A percentile compares a stretch with the other conserved stretches of the same genome.
Evolutionary conservation across 2,329 filamentous ascomycete species (phyloP).

Genomic region (Arthrobotrys pseudoclavata): DNA sequence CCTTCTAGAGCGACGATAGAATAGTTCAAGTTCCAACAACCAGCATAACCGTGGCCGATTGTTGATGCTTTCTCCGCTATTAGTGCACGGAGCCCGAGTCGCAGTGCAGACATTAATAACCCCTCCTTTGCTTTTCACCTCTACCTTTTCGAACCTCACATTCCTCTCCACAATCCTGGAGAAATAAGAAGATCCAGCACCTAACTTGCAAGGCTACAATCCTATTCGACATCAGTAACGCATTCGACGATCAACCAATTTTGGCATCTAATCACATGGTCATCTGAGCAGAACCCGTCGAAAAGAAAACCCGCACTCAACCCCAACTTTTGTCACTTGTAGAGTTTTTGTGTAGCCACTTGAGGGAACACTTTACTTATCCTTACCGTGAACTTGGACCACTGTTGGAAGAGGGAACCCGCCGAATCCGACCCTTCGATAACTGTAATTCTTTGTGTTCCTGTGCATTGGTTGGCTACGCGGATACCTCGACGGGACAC

Average conservation of each 20-base stretch:
- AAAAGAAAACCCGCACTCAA: constrained; percentile 58
- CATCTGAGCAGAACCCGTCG: constrained; percentile 42
- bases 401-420: constrained; percentile 39
- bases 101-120: constrained; percentile 36
- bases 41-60: constrained; percentile 35
- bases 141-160: constrained; percentile 38
- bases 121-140: constrained; percentile 43
- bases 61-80: constrained; percentile 45
- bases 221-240: constrained; percentile 23
- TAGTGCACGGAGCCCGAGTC: constrained; percentile 51
- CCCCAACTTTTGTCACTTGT: constrained; percentile 51
- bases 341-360: constrained; percentile 56
- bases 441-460: constrained; percentile 12
- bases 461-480: constrained; percentile 16
- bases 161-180: constrained; percentile 50
- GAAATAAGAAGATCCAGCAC: constrained; percentile 31
- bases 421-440: constrained; percentile 41
- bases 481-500: constrained; percentile 32
- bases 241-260: constrained; percentile 41
- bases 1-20: constrained; percentile 38
- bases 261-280: constrained; percentile 55
- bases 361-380: constrained; percentile 43
- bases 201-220: constrained; percentile 20
- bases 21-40: constrained; percentile 23
- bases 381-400: constrained; percentile 53